A percentile compares a stretch with the other conserved stretches of the same genome.
Conservation (phyloP, 495 filamentous ascomycete species). For the Neurospora sp. region DNA sequence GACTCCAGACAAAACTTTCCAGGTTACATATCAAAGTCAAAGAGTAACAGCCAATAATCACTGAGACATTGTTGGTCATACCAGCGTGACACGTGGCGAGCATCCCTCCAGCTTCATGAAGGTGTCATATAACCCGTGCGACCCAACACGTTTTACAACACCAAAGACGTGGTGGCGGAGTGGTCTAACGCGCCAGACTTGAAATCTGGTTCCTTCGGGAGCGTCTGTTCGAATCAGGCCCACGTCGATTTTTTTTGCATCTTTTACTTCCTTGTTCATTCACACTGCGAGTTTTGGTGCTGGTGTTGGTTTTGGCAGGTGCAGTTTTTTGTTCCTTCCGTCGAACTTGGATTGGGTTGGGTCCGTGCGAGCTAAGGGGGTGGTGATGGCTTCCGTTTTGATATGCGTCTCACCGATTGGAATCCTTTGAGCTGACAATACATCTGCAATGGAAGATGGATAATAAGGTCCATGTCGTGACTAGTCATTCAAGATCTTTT, state of each 20-base stretch:
- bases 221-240: conserved; percentile 13
- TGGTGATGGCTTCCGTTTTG: too few species aligned
- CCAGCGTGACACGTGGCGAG: too few species aligned
- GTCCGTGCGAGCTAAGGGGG: not conserved
- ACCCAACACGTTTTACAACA: not conserved
- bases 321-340: not conserved
- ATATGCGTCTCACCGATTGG: too few species aligned
- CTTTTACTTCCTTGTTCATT: not conserved
- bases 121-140: not conserved
- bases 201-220: conserved; percentile 13
- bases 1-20: too few species aligned
- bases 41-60: too few species aligned
- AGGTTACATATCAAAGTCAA: too few species aligned
- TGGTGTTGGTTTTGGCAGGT: not conserved
- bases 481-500: too few species aligned
- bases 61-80: too few species aligned
- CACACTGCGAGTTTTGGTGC: not conserved
- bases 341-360: not conserved
- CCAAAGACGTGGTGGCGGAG: not conserved
- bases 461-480: too few species aligned
- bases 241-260: conserved; percentile 1
- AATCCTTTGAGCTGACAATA: too few species aligned
- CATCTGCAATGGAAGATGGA: too few species aligned
- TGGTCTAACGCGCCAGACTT: conserved; percentile 3
- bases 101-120: too few species aligned